Conservation (phyloP, 805 yeast genomes). For the Cyberlindnera mississippiensis region DNA sequence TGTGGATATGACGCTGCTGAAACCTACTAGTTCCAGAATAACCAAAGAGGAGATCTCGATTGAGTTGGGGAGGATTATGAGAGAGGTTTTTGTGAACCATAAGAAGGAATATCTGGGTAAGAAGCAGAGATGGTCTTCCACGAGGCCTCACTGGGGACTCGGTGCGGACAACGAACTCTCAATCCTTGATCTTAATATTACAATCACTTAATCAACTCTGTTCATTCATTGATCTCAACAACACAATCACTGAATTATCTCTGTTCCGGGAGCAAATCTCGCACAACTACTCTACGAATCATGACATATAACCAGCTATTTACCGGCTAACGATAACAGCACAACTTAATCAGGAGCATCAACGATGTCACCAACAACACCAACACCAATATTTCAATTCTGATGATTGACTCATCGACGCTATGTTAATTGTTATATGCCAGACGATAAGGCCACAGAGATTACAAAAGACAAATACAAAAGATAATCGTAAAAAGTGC, state of each 20-base stretch:
- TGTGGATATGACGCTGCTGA: conserved; percentile 10
- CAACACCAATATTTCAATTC: not conserved
- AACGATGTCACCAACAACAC: not conserved
- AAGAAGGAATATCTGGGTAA: not conserved
- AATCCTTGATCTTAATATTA: conserved; percentile 12
- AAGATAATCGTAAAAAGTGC: too few relatives aligned
- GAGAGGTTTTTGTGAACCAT: conserved; percentile 13
- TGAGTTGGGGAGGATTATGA: conserved; percentile 13
- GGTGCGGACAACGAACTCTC: conserved; percentile 22
- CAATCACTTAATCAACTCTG: not conserved
- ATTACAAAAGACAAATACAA: too few relatives aligned
- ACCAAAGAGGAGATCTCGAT: conserved; percentile 5
- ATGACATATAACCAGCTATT: too few relatives aligned
- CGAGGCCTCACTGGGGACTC: conserved; percentile 23
- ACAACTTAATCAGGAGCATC: too few relatives aligned
- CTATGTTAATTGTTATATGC: too few relatives aligned
- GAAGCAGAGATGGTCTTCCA: conserved; percentile 12
- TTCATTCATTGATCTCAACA: too few relatives aligned
- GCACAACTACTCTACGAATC: not conserved
- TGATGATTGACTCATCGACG: not conserved
- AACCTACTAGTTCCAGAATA: conserved; percentile 16
- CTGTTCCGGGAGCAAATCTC: too few relatives aligned
- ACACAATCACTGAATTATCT: too few relatives aligned
- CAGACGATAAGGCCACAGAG: too few relatives aligned
- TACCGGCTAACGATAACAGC: too few relatives aligned